phyloP scores from a whole-genome alignment of 2,329 filamentous ascomycete species.

The Fusarium stilboides region DNA sequence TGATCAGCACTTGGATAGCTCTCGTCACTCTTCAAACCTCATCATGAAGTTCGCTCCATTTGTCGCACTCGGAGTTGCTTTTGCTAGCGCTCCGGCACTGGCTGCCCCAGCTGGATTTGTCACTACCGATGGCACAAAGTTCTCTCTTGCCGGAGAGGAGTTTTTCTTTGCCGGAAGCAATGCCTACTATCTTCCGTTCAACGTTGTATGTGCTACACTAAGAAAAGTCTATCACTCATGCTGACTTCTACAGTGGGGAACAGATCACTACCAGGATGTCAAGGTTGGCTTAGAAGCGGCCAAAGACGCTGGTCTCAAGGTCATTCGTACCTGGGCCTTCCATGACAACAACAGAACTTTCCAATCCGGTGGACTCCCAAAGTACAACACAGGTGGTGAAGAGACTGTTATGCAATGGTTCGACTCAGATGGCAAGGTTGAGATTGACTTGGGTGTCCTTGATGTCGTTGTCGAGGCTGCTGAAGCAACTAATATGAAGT shows the following conservation, averaged over 20 bases:
- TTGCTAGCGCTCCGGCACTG: slow-evolving; percentile 6
- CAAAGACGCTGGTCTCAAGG: slow-evolving; percentile 32
- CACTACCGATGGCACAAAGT: slow-evolving; percentile 64
- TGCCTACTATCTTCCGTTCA: slow-evolving; percentile 71
- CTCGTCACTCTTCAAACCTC: not conserved
- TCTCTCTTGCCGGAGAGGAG: slow-evolving; percentile 68
- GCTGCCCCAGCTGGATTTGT: slow-evolving; percentile 60
- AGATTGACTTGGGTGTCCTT: slow-evolving; percentile 29
- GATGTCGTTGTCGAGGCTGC: slow-evolving; percentile 55
- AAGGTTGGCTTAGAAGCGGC: slow-evolving; percentile 16
- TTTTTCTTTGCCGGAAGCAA: slow-evolving; percentile 72
- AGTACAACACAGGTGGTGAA: slow-evolving; percentile 63
- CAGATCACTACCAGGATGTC: slow-evolving; percentile 51
- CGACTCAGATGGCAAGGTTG: slow-evolving; percentile 30
- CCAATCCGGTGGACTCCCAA: slow-evolving; percentile 55
- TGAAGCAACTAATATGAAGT: slow-evolving; percentile 64
- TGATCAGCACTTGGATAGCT: not conserved
- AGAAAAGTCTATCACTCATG: not conserved
- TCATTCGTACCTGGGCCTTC: slow-evolving; percentile 35
- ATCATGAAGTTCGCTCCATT: slow-evolving; percentile 32
- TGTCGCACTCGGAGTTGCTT: slow-evolving; percentile 11
- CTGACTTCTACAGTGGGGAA: slow-evolving; percentile 32
- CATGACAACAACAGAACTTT: slow-evolving; percentile 33
- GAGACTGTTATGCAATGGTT: slow-evolving; percentile 58
- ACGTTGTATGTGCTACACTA: slow-evolving; percentile 57